phyloP scores from a whole-genome alignment of 306 rosid genomes.

The Vigna mungo region DNA sequence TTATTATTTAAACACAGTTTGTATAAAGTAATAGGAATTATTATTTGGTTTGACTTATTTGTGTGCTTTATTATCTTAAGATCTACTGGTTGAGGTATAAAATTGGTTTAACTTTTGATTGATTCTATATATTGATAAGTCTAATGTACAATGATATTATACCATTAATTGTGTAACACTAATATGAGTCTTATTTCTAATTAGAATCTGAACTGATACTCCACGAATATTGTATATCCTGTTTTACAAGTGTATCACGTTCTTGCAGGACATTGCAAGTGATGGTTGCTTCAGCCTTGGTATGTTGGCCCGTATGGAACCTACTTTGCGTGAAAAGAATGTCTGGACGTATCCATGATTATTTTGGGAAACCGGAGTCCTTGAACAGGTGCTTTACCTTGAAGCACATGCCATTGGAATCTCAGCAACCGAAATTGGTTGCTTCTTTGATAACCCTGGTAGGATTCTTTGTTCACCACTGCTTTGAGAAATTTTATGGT shows the following conservation, averaged over 20 bases:
- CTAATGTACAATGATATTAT: too few species aligned
- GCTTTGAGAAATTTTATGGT: too few species aligned
- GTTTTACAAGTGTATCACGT: slow-evolving; percentile 21
- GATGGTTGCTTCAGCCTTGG: slow-evolving; percentile 98
- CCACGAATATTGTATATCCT: slow-evolving; percentile 16
- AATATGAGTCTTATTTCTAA: slow-evolving; percentile 21
- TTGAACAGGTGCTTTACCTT: too few species aligned
- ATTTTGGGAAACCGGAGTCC: too few species aligned
- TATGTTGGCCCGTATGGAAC: too few species aligned
- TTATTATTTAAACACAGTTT: background rate
- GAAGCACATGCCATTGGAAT: too few species aligned
- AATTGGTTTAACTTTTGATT: background rate
- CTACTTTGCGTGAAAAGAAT: too few species aligned
- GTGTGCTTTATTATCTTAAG: slow-evolving; percentile 24
- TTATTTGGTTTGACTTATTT: background rate
- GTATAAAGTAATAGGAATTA: background rate
- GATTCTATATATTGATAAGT: background rate
- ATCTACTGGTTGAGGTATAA: background rate
- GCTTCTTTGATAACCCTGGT: too few species aligned
- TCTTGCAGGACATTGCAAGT: slow-evolving; percentile 84
- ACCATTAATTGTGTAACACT: background rate
- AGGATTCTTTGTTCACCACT: too few species aligned
- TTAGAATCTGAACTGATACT: slow-evolving; percentile 6
- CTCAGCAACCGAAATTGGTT: too few species aligned
- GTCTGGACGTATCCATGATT: too few species aligned